Evolutionary conservation across 768 basidiomycete species (phyloP).

Genomic region (Gelatoporia subvermispora): DNA sequence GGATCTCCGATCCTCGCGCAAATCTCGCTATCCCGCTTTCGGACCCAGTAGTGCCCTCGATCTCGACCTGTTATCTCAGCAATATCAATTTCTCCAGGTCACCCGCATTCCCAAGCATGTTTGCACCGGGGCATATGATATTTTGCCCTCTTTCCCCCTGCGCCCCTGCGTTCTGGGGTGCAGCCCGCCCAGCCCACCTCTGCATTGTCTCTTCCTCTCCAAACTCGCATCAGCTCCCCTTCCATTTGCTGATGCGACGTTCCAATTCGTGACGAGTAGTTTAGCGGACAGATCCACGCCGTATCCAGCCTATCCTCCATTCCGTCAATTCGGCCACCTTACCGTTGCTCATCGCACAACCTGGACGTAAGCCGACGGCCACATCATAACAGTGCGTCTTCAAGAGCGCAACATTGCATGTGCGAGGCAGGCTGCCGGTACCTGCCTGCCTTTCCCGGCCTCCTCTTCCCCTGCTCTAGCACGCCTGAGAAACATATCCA

Average conservation of each 20-base stretch:
- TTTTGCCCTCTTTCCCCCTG: constrained; percentile 1
- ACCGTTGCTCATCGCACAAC: too few species aligned
- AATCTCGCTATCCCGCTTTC: constrained; percentile 8
- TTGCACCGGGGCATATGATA: constrained; percentile 3
- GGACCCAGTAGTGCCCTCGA: neutral
- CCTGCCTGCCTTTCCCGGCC: constrained; percentile 1
- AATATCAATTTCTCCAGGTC: neutral
- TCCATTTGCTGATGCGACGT: too few species aligned
- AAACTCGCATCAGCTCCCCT: constrained; percentile 3
- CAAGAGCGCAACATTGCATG: too few species aligned
- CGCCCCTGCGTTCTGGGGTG: neutral
- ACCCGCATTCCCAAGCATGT: neutral
- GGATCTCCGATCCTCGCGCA: constrained; percentile 11
- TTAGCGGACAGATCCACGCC: too few species aligned
- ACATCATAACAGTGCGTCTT: too few species aligned
- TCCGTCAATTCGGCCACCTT: too few species aligned
- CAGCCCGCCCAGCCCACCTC: neutral
- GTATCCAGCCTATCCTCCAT: too few species aligned
- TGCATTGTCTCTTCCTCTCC: constrained; percentile 5
- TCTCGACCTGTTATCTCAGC: neutral
- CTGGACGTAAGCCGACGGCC: too few species aligned
- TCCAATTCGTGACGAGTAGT: too few species aligned
- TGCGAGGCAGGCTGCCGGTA: neutral
- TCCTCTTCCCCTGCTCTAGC: neutral
- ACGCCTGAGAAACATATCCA: neutral